Base-by-base conservation (phyloP, 2,329 filamentous ascomycete species). In the Stachybotrys chlorohalonatus region DNA sequence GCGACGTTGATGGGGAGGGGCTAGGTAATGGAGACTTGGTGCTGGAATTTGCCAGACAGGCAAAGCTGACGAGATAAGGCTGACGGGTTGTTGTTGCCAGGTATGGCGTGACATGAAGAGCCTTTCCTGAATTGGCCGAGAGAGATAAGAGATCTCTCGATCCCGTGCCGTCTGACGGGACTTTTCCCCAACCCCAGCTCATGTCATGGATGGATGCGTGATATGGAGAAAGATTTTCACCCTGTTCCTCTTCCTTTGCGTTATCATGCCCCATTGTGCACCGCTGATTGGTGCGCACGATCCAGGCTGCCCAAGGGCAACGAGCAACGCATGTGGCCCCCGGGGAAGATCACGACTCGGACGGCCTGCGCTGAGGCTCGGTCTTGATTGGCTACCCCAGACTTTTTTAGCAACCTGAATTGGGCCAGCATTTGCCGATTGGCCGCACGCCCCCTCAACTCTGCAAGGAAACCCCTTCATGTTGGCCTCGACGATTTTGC, bases 301-400 rank as follows among this genome's bases (percentile, higher is more conserved):
- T 24, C 24, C 24, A 24, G 24, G 24, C 24, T 24, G 24, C 24
- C 24, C 24, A 24, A 24, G 24, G 24, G 24, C 24, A 24, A 24
- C 24, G 24, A 24, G 24, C 24, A 24, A 24, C 24, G 24, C 24
- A 24, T 24, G 24, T 24, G 24, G 24, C 24, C 24, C 24, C 24
- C 4, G 3, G 36, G 46, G 46, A n/a, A 47, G 46, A 47, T 47
- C 46, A n/a, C 46, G 15, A n/a, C 17, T 47, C 46, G 8, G 17
- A 47, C 9, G 47, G 51, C 31, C 50, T 53, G 53, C 53, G 49
- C 56, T 53, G 45, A 55, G 52, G 47, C 47, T 31, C 42, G n/a
- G 16, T 55, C 51, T 54, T 58, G 63, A 67, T 67, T 67, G 65
- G 65, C 52, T 54, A 58, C 65, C 65, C 65, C 65, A 59, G 65